Conservation (phyloP, 768 basidiomycete species). For the Favolaschia claudopus region DNA sequence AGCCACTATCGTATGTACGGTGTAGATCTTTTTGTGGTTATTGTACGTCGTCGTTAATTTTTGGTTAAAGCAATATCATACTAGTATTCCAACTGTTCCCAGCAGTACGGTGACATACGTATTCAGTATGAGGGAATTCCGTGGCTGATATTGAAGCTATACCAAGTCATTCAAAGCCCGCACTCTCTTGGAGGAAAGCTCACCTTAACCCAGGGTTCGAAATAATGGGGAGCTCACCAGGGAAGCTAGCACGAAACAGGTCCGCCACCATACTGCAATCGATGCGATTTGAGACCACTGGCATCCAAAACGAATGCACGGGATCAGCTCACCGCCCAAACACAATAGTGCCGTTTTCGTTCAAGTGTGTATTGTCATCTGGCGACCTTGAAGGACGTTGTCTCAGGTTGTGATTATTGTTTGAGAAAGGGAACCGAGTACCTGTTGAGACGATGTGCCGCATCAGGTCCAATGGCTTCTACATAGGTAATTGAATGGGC, state of each 20-base stretch:
- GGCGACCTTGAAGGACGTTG: slow-evolving; percentile 30
- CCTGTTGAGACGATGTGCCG: slow-evolving; percentile 46
- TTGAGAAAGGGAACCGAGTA: not conserved
- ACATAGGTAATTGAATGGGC: slow-evolving; percentile 46
- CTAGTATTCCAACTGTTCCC: too few species aligned
- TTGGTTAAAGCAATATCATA: too few species aligned
- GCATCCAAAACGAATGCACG: not conserved
- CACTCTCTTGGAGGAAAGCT: not conserved
- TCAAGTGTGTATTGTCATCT: slow-evolving; percentile 49
- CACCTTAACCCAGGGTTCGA: slow-evolving; percentile 41
- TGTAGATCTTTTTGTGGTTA: too few species aligned
- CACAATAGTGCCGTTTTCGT: slow-evolving; percentile 49
- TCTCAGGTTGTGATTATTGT: not conserved
- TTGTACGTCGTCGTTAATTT: too few species aligned
- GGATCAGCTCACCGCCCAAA: slow-evolving; percentile 42
- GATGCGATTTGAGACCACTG: not conserved
- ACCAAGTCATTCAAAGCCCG: not conserved
- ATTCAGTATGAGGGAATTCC: slow-evolving; percentile 48
- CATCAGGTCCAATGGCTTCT: slow-evolving; percentile 48
- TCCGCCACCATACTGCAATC: slow-evolving; percentile 48
- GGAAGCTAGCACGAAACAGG: slow-evolving; percentile 43
- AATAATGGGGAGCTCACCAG: slow-evolving; percentile 43
- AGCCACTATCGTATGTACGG: too few species aligned
- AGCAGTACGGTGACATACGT: too few species aligned
- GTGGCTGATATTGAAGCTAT: slow-evolving; percentile 42